Conservation (phyloP, 2,329 filamentous ascomycete genomes). For the Aspergillus ibericus region DNA sequence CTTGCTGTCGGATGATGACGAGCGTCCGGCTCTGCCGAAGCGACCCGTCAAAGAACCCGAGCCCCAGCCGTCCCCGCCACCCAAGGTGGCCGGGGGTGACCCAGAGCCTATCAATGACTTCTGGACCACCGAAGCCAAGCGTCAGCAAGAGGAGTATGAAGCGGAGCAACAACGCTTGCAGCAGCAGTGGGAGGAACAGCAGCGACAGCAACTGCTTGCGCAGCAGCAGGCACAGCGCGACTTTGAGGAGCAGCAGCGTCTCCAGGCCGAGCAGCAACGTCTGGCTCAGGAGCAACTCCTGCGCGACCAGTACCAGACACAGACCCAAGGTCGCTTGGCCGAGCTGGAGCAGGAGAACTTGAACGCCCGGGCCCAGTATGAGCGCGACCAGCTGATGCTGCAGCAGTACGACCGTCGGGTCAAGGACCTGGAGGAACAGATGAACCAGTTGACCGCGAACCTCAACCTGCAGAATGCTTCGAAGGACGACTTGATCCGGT, state of each 20-base stretch:
- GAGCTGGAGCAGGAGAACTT: slow-evolving; percentile 95
- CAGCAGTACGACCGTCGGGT: slow-evolving; percentile 95
- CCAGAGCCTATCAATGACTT: slow-evolving; percentile 96
- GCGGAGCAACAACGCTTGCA: slow-evolving; percentile 88
- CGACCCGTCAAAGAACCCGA: slow-evolving; percentile 71
- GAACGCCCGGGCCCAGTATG: slow-evolving; percentile 90
- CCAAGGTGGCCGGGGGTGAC: slow-evolving; percentile 67
- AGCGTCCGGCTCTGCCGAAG: slow-evolving; percentile 77
- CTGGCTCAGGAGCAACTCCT: slow-evolving; percentile 87
- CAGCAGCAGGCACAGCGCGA: slow-evolving; percentile 84
- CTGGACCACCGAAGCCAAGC: slow-evolving; percentile 89
- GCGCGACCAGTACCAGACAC: slow-evolving; percentile 84
- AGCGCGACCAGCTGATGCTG: slow-evolving; percentile 94
- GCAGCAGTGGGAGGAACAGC: slow-evolving; percentile 79
- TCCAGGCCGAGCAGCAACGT: slow-evolving; percentile 83
- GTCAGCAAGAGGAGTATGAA: slow-evolving; percentile 92
- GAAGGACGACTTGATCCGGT: slow-evolving; percentile 90
- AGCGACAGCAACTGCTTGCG: slow-evolving; percentile 77
- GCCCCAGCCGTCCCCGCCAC: slow-evolving; percentile 66
- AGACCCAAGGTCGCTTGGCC: slow-evolving; percentile 92
- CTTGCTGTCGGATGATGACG: slow-evolving; percentile 79
- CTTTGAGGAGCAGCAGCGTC: slow-evolving; percentile 94
- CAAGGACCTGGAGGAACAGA: slow-evolving; percentile 86
- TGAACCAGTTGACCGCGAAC: slow-evolving; percentile 77
- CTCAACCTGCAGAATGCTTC: slow-evolving; percentile 81